Evolutionary conservation across 2,329 filamentous ascomycete genomes (phyloP).

Genomic region (Ophiognomonia clavigignenti-juglandacearum): DNA sequence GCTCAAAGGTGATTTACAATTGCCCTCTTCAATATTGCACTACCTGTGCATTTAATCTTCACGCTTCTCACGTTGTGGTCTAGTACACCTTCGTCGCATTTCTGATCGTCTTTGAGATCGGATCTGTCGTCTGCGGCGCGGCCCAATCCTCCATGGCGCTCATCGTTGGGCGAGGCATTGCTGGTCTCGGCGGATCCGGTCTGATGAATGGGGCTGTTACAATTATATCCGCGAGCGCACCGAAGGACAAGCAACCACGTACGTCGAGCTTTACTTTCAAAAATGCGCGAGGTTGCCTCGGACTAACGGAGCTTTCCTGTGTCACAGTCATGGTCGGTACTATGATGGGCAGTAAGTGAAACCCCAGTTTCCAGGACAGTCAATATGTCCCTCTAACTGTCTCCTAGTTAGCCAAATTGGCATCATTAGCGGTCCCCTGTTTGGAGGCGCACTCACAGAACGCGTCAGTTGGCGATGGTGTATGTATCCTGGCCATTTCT

Average conservation of each 20-base stretch:
- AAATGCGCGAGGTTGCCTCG: neutral
- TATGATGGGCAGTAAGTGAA: too few relatives aligned
- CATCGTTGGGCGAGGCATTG: slow-evolving; percentile 6
- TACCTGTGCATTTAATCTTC: too few relatives aligned
- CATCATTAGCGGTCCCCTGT: slow-evolving; percentile 42
- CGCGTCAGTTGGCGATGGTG: slow-evolving; percentile 41
- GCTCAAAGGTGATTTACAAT: too few relatives aligned
- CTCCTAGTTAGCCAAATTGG: too few relatives aligned
- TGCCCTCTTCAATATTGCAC: neutral
- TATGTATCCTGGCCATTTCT: too few relatives aligned
- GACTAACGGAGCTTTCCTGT: neutral
- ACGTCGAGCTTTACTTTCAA: neutral
- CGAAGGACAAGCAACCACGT: too few relatives aligned
- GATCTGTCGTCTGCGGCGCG: slow-evolving; percentile 3
- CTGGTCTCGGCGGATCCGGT: slow-evolving; percentile 3
- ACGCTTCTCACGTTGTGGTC: too few relatives aligned
- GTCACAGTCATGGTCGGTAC: neutral
- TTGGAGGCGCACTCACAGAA: slow-evolving; percentile 37
- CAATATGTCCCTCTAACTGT: too few relatives aligned
- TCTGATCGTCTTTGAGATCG: slow-evolving; percentile 9
- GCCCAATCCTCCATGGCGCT: slow-evolving; percentile 8
- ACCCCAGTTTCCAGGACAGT: too few relatives aligned
- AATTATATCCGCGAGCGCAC: too few relatives aligned
- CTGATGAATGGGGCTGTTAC: neutral
- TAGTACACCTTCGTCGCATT: neutral